These are phyloP conservation scores for Hirschfeldia incana DNA, from an alignment of 345 rosid species.

Conservation along the genomic window DNA sequence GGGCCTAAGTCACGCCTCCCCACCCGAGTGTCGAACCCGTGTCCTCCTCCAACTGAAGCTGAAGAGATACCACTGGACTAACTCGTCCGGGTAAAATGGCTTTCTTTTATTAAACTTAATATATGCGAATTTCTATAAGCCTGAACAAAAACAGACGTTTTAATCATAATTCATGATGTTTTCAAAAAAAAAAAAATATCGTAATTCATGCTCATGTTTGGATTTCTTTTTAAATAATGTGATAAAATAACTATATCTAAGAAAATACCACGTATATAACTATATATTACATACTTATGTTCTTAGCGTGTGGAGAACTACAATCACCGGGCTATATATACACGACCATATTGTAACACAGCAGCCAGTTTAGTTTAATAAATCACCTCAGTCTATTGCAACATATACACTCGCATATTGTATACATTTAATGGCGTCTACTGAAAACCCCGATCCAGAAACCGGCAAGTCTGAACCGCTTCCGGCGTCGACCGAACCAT, in stretches of 20 bases:
- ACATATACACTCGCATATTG: background rate
- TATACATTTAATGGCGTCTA: slow-evolving; percentile 48
- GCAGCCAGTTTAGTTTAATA: background rate
- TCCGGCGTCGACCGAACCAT: slow-evolving; percentile 11
- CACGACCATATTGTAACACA: background rate
- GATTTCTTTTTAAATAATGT: background rate
- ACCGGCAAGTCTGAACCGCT: slow-evolving; percentile 30
- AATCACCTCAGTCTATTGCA: slow-evolving; percentile 2
- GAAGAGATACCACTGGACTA: too few species aligned
- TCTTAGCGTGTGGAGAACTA: slow-evolving; percentile 36
- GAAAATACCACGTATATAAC: background rate
- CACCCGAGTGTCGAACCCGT: too few species aligned
- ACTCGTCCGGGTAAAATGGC: too few species aligned
- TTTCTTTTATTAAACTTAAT: background rate
- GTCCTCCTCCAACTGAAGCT: too few species aligned
- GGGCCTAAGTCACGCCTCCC: too few species aligned
- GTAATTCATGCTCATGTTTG: background rate
- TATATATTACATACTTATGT: background rate
- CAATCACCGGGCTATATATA: slow-evolving; percentile 11
- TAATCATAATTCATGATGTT: too few species aligned
- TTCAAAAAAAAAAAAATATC: too few species aligned
- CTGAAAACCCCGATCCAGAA: slow-evolving; percentile 45
- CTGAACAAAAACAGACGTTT: background rate
- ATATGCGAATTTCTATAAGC: background rate
- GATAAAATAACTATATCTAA: background rate